Evolutionary conservation across 1,139 yeast genomes (phyloP), one percentile per base, ranked within the genome.

Genomic region (Candida gigantensis): DNA sequence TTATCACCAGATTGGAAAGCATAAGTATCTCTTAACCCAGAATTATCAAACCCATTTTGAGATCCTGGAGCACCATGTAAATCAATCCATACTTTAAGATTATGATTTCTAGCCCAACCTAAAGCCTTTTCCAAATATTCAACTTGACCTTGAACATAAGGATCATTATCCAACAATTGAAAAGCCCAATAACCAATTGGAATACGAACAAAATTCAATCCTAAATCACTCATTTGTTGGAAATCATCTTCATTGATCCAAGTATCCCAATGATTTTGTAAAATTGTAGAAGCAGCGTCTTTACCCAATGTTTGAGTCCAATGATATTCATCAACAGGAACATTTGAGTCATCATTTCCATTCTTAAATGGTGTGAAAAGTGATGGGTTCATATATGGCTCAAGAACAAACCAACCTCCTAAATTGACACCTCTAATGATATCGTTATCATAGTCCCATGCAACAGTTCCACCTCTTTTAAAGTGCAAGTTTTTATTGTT

Each of bases 151-250:
- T 78, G 82, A 32, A 87, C 95, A 57, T 87, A 90, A 6, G 97
- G 96, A 57, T 92, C 98, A 42, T 68, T 63, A 14, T 66, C 74
- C 40, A 77, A 65, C 29, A 68, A 62, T 34, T 73, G 62, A 60
- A 85, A 92, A 3, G 97, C 97, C 98, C 98, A 90, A 68, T 90
- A 92, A 6, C 97, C 97, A 44, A 90, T 77, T 18, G 97, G 97
- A 42, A 90, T 84, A 51, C 97, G 77, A 24, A 87, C 96, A 43
- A 84, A 72, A 62, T 90, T 90, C 50, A 90, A 73, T 1, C 97
- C 97, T 49, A 76, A 74, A 8, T 57, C 49, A 21, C 74, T 72
- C 40, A 92, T 86, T 39, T 72, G 63, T 34, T 59, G 46, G 50
- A 90, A 81, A 60, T 90, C 98, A 21, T 65, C 60, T 54, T 86